Base-by-base conservation (phyloP, 2,329 filamentous ascomycete species). In the Fusarium tuaranense region DNA sequence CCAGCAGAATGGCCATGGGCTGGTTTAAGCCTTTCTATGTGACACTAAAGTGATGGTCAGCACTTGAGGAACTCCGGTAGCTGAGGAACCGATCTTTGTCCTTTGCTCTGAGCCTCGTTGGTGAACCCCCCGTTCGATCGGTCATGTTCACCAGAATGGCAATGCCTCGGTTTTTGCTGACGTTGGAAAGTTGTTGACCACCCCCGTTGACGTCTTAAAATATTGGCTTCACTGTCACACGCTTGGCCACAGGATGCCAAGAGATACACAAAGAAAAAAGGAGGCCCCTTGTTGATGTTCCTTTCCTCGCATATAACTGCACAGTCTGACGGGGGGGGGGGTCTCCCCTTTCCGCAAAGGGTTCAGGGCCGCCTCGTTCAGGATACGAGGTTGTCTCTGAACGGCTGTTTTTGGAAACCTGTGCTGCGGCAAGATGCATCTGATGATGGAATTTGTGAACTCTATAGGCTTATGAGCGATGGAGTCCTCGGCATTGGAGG, bases 341-440 rank as follows among this genome's bases (percentile, higher is more conserved):
- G 30, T 32, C 30, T 13, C 27, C 12, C 32, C 25, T 38, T 63
- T 66, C 67, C 68, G 64, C 60, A 74, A 67, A 46, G 58, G 67
- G 68, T 30, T 27, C 46, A 10, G 16, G 18, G n/a, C 34, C 22
- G 22, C 32, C 66, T 48, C 46, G 67, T 30, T 34, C 22, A 63
- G 34, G 30, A 44, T 25, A 66, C 41, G 30, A 48, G 39, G 13
- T 22, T 32, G 44, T 55, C 10, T 25, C 22, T 16, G 48, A 22
- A 39, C 16, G n/a, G 30, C 36, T 60, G 27, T 13, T 25, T 53
- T 59, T 7, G n/a, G 48, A 32, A 39, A 39, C 18, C 51, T 55
- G 51, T 14, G 55, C 36, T 53, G 22, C 63, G 65, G 69, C 22
- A 55, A 44, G 58, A 39, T 78, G 68, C 67, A 65, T 69, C 57